Evolutionary conservation across 306 rosid species (phyloP).

Genomic region (Dalbergia cochinchinensis): DNA sequence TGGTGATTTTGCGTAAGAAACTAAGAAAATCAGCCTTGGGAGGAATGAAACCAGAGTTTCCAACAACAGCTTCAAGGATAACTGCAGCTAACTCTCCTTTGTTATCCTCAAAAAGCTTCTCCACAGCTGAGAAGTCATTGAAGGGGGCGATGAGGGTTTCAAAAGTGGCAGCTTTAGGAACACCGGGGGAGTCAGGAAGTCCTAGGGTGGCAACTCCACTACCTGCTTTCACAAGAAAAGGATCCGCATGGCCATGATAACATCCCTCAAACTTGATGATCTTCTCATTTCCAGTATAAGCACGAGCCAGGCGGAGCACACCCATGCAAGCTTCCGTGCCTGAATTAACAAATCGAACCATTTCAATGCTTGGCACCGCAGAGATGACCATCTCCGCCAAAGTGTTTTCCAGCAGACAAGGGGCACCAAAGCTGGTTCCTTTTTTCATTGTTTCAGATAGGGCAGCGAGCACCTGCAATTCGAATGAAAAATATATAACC

Average conservation of each 20-base stretch:
- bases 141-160: constrained; percentile 87
- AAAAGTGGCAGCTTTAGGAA: constrained; percentile 84
- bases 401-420: constrained; percentile 85
- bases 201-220: constrained; percentile 97
- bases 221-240: constrained; percentile 96
- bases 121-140: constrained; percentile 79
- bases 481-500: not conserved
- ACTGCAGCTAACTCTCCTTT: constrained; percentile 79
- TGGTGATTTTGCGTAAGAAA: constrained; percentile 74
- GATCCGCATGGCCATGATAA: constrained; percentile 98
- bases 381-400: constrained; percentile 84
- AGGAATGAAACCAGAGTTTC: constrained; percentile 85
- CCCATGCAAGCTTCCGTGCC: constrained; percentile 99
- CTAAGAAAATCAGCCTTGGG: constrained; percentile 76
- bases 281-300: constrained; percentile 77
- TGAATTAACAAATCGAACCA: constrained; percentile 96
- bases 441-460: constrained; percentile 89
- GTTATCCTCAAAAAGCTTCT: constrained; percentile 69
- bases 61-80: constrained; percentile 94
- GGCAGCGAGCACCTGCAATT: constrained; percentile 89
- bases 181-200: constrained; percentile 98
- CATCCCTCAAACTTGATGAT: constrained; percentile 95
- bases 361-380: constrained; percentile 92
- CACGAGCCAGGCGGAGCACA: constrained; percentile 88
- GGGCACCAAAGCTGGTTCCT: constrained; percentile 99